Evolutionary conservation across 306 rosid genomes (phyloP), one percentile per base, ranked within the genome.

Genomic region (Trifolium pratense): DNA sequence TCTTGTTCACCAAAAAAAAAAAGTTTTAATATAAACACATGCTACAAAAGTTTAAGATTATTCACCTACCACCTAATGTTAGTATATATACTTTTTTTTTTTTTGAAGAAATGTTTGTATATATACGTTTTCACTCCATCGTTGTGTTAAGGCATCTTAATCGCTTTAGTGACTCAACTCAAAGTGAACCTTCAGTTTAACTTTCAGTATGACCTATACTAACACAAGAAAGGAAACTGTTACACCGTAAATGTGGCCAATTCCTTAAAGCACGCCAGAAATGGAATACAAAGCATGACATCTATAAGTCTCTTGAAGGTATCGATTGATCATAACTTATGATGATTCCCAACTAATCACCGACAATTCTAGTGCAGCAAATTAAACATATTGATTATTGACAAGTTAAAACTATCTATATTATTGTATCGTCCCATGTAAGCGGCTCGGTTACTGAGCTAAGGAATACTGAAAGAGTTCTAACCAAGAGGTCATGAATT

Each of bases 301-400:
- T 70, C 71, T 48, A 39, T 39, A 17, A 29, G n/a, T 43, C 60
- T 67, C 34, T 61, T 51, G 43, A 80, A 61, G 70, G 48, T 58
- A 32, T 49, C 6, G 6, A 59, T 68, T 37, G 39, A 69, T 75
- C 73, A 42, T 18, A 43, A 52, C 29, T 52, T 52, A 52, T 21
- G 13, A 52, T 52, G 59, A 52, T 3, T 52, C 14, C 5, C 18
- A 52, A 32, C 49, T 64, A 64, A 49, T 40, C 9, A 29, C 2
- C 31, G 9, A 57, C 26, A 70, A 70, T 9, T 69, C 13, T 29
- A 57, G 52, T 31, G 51, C 63, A 46, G 61, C 62, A 26, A 59
- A 52, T 52, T 66, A 37, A 31, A 45, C 34, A 51, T 72, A 16
- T 10, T 32, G 25, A 40, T 14, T 72, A 16, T 7, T 45, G 25